phyloP scores from a whole-genome alignment of 2,329 filamentous ascomycete genomes.

The Dactylellina parvicollis region DNA sequence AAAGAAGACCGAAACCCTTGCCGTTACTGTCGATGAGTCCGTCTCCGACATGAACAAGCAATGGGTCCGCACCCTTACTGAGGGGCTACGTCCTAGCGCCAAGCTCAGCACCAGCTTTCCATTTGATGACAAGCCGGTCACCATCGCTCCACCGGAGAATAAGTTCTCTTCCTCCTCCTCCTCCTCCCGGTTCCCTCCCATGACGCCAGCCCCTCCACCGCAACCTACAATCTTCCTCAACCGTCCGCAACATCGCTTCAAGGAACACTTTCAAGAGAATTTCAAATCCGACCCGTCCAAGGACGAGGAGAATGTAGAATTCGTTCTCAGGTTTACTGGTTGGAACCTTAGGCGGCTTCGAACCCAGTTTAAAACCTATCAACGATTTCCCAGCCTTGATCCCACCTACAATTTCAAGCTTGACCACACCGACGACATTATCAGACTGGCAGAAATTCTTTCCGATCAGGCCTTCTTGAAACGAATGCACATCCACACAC shows the following conservation, averaged over 20 bases:
- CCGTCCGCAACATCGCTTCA: neutral
- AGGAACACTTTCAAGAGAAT: conserved; percentile 40
- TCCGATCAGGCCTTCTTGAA: conserved; percentile 39
- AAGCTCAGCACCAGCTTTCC: neutral
- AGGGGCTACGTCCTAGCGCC: neutral
- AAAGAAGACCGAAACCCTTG: neutral
- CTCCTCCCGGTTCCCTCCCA: neutral
- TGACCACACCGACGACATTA: conserved; percentile 16
- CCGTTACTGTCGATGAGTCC: neutral
- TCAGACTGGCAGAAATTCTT: conserved; percentile 36
- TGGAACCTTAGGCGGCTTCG: conserved; percentile 15
- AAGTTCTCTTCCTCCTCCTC: neutral
- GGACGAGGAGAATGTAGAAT: conserved; percentile 31
- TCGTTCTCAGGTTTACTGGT: conserved; percentile 23
- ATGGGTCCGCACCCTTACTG: conserved; percentile 6
- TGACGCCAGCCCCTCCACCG: neutral
- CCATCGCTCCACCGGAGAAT: neutral
- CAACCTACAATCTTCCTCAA: conserved; percentile 14
- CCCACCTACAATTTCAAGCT: conserved; percentile 15
- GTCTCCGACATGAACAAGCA: neutral
- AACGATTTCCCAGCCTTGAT: conserved; percentile 30
- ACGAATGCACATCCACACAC: conserved; percentile 4
- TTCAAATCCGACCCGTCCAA: conserved; percentile 47
- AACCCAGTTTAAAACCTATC: conserved; percentile 8
- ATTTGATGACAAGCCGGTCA: neutral